Percentiles rank a stretch among this genome's conserved stretches.
Evolutionary conservation across 2,329 filamentous ascomycete genomes (phyloP).

Genomic region (Graphiopsis chlorocephala): DNA sequence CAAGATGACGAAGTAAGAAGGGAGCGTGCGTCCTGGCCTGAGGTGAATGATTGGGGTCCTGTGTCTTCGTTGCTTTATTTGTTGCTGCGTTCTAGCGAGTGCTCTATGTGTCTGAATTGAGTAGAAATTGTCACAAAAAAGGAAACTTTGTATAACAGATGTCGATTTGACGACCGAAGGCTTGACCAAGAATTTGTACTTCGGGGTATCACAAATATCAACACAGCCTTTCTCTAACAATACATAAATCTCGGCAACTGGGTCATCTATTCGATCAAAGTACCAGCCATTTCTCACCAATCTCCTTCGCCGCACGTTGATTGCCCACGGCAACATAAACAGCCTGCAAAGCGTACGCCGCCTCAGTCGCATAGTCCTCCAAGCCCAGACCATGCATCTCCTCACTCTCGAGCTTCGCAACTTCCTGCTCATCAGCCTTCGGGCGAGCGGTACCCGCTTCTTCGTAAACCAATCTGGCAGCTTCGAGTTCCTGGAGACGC

Average conservation of each 20-base stretch:
- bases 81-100: slow-evolving; percentile 5
- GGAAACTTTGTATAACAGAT: slow-evolving; percentile 2
- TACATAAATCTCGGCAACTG: background rate
- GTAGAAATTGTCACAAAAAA: slow-evolving; percentile 3
- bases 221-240: background rate
- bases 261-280: slow-evolving; percentile 31
- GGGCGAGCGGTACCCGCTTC: slow-evolving; percentile 8
- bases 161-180: background rate
- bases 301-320: slow-evolving; percentile 54
- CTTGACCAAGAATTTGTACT: background rate
- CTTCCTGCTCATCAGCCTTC: slow-evolving; percentile 8
- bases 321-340: slow-evolving; percentile 67
- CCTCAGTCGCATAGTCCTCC: slow-evolving; percentile 65
- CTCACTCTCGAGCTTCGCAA: slow-evolving; percentile 11
- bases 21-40: background rate
- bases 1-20: slow-evolving; percentile 1
- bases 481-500: slow-evolving; percentile 38
- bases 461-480: slow-evolving; percentile 17
- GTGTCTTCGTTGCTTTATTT: background rate
- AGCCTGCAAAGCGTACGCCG: slow-evolving; percentile 70
- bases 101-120: background rate
- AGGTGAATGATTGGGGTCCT: background rate
- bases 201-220: slow-evolving; percentile 2
- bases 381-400: slow-evolving; percentile 35
- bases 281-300: slow-evolving; percentile 59